Evolutionary conservation across 768 basidiomycete genomes (phyloP).

Genomic region (Sporobolomyces phaffii): DNA sequence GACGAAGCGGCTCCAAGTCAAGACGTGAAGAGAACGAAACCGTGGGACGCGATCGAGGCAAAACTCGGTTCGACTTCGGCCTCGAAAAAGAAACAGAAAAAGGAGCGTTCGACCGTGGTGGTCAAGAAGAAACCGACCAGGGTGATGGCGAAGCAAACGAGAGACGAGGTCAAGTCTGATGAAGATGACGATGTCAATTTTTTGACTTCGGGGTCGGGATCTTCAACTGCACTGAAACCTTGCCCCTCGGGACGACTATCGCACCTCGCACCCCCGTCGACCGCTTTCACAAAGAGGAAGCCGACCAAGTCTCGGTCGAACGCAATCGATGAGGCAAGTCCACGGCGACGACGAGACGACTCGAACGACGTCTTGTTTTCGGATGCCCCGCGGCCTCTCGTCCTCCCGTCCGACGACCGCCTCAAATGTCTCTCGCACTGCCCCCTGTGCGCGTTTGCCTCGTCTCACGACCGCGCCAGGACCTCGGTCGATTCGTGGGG

Average conservation of each 20-base stretch:
- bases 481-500: not conserved
- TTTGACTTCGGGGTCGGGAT: too few species aligned
- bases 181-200: too few species aligned
- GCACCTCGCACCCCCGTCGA: not conserved
- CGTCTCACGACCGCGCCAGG: not conserved
- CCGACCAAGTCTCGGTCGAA: too few species aligned
- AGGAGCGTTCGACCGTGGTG: too few species aligned
- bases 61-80: not conserved
- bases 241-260: not conserved
- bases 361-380: not conserved
- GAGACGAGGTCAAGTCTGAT: not conserved
- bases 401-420: conserved; percentile 21
- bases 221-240: not conserved
- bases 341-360: too few species aligned
- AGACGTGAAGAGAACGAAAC: conserved; percentile 10
- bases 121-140: not conserved
- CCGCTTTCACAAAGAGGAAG: not conserved
- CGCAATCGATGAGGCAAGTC: too few species aligned
- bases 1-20: not conserved
- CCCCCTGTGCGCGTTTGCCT: conserved; percentile 8
- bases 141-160: not conserved
- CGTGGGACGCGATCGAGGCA: conserved; percentile 22
- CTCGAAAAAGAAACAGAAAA: not conserved
- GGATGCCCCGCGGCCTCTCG: not conserved
- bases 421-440: conserved; percentile 17